These are phyloP conservation scores for Sporothrix dimorphospora DNA, from an alignment of 2,329 filamentous ascomycete species.

Conservation along the genomic window DNA sequence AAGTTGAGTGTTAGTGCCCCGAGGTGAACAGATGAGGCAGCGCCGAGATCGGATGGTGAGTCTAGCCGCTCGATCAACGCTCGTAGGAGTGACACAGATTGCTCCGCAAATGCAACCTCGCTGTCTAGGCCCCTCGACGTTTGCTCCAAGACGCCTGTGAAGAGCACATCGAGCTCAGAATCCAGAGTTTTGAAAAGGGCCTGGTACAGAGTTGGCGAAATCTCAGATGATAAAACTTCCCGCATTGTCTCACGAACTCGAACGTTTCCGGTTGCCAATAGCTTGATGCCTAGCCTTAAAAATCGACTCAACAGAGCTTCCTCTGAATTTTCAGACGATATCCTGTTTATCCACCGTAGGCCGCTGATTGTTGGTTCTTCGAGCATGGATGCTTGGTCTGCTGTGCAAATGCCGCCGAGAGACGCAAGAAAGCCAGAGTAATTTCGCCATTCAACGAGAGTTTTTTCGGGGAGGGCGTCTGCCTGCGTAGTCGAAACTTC, in stretches of 20 bases:
- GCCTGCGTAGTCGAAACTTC: conserved; percentile 59
- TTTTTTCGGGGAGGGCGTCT: conserved; percentile 58
- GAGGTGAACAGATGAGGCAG: conserved; percentile 65
- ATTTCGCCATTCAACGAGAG: conserved; percentile 68
- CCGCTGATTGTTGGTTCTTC: conserved; percentile 62
- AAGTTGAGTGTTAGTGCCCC: conserved; percentile 67
- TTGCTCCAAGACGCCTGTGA: conserved; percentile 58
- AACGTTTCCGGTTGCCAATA: conserved; percentile 66
- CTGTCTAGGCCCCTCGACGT: conserved; percentile 59
- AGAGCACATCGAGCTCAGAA: conserved; percentile 64
- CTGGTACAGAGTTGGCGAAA: conserved; percentile 63
- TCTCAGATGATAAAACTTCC: conserved; percentile 67
- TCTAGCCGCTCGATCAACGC: conserved; percentile 67
- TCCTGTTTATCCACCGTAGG: conserved; percentile 66
- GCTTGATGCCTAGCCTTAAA: conserved; percentile 65
- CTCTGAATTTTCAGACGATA: conserved; percentile 61
- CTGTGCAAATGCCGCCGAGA: conserved; percentile 66
- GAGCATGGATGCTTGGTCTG: conserved; percentile 58
- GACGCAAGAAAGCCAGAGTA: conserved; percentile 70
- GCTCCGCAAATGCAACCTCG: conserved; percentile 68
- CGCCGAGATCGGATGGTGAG: conserved; percentile 63
- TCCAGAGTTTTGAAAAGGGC: conserved; percentile 68
- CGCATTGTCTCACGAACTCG: conserved; percentile 68
- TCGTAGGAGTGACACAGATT: conserved; percentile 65
- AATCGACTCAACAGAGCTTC: conserved; percentile 64